Conservation (phyloP, 768 basidiomycete genomes). For the Suillus luteus region DNA sequence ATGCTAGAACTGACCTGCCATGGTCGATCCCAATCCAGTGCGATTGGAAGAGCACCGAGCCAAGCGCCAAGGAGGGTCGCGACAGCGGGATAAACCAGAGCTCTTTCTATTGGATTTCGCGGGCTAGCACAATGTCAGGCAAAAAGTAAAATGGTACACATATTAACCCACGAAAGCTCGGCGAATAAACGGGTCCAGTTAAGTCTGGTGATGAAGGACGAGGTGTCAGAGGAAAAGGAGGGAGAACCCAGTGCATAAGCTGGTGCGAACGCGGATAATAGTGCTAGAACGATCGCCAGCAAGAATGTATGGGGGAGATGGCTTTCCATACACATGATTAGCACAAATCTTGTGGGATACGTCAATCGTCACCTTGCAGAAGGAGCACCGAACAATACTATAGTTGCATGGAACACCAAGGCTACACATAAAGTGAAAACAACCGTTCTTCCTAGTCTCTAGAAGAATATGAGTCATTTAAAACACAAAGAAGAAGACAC, state of each 20-base stretch:
- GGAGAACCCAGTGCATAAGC: constrained; percentile 71
- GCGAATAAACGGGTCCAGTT: constrained; percentile 82
- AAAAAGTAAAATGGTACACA: constrained; percentile 1
- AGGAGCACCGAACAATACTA: constrained; percentile 79
- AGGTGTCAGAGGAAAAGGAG: constrained; percentile 41
- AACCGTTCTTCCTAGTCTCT: constrained; percentile 57
- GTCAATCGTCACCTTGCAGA: constrained; percentile 50
- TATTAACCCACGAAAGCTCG: constrained; percentile 69
- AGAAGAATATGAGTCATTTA: constrained; percentile 11
- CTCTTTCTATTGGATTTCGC: constrained; percentile 71
- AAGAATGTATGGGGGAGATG: constrained; percentile 62
- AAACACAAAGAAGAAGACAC: constrained; percentile 24
- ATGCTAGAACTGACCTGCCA: constrained; percentile 76
- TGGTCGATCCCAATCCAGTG: constrained; percentile 95
- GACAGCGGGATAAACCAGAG: constrained; percentile 75
- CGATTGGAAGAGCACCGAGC: constrained; percentile 81
- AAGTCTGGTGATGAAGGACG: constrained; percentile 55
- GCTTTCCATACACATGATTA: constrained; percentile 34
- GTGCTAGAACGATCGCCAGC: constrained; percentile 66
- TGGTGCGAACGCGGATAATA: constrained; percentile 66
- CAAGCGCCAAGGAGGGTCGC: constrained; percentile 77
- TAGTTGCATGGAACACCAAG: constrained; percentile 45
- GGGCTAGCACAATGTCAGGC: constrained; percentile 36
- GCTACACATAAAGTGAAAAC: constrained; percentile 54
- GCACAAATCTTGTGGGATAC: not conserved